These are phyloP conservation scores for Penicillium capsulatum DNA, from an alignment of 2,329 filamentous ascomycete genomes.

Conservation along the genomic window DNA sequence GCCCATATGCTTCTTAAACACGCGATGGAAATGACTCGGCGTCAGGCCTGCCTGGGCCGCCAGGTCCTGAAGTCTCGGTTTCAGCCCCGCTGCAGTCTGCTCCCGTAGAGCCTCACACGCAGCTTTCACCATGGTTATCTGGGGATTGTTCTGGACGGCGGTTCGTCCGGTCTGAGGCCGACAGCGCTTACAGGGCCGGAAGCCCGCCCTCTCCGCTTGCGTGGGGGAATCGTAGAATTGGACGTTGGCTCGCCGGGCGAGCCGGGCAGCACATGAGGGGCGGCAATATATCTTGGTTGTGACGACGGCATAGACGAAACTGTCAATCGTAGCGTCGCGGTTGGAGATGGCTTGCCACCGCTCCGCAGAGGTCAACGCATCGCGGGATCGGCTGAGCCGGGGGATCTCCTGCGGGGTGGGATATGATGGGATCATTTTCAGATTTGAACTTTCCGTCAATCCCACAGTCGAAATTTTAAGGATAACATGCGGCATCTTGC, in stretches of 20 bases:
- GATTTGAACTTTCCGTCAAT: too few relatives aligned
- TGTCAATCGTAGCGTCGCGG: constrained; percentile 43
- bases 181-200: constrained; percentile 56
- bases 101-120: constrained; percentile 32
- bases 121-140: constrained; percentile 28
- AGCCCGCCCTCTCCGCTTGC: constrained; percentile 50
- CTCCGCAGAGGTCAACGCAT: constrained; percentile 25
- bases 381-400: constrained; percentile 15
- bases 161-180: constrained; percentile 34
- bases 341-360: constrained; percentile 45
- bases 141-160: constrained; percentile 29
- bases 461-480: too few relatives aligned
- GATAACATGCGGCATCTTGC: too few relatives aligned
- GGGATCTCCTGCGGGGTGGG: constrained; percentile 20
- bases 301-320: constrained; percentile 55
- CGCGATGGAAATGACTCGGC: constrained; percentile 52
- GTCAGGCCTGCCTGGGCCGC: constrained; percentile 48
- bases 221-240: constrained; percentile 48
- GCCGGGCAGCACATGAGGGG: constrained; percentile 53
- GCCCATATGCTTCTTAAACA: constrained; percentile 52
- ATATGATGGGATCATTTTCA: constrained; percentile 9
- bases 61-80: constrained; percentile 44
- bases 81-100: constrained; percentile 23
- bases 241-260: constrained; percentile 56
- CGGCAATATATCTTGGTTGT: constrained; percentile 56